Base-by-base conservation (phyloP, 108 stramenopile species). In the Cylindrotheca closterium region DNA sequence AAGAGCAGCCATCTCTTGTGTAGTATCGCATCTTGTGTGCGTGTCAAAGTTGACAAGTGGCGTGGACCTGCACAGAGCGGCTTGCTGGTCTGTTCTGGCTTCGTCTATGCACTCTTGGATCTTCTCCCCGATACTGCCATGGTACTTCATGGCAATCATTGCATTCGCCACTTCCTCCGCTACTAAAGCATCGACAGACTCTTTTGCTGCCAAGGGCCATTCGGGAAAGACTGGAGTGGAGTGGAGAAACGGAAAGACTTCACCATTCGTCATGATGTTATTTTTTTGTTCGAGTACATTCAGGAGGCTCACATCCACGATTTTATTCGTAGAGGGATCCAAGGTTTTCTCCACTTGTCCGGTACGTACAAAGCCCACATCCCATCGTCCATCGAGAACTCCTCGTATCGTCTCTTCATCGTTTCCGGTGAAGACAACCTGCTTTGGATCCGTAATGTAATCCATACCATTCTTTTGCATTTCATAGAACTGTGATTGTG, bases 321-420 rank as follows among this genome's bases (percentile, higher is more conserved):
- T 8, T 34, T 60, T 47, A 1, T 62, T 62, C 19, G 2, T 55
- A 1, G 3, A 2, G 1, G 7, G 2, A 30, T 71, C 58, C 21
- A 62, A 63, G 53, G 70, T 71, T 22, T 51, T 37, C 27, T 71
- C 70, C 18, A 71, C 31, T 47, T 63, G 61, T 24, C 61, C 63
- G 8, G 70, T 71, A 26, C 70, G 61, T n/a, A 71, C 33, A 34
- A 71, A 71, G 32, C 70, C 70, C 1, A 64, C 62, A 46, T 71
- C 70, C 21, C 61, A 64, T 1, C 52, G 19, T 28, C 70, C 62
- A 49, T 64, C 42, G 7, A 71, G 10, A 1, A 71, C 70, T 21
- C 68, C 68, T 5, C 51, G 32, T 1, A 70, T 60, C 3, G 55
- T 31, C 22, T 57, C 31, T 12, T 26, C 57, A 25, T 67, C 37